These are phyloP conservation scores for Mycosarcoma mackinlayi DNA, from an alignment of 1,284 basidiomycete species.

Conservation along the genomic window DNA sequence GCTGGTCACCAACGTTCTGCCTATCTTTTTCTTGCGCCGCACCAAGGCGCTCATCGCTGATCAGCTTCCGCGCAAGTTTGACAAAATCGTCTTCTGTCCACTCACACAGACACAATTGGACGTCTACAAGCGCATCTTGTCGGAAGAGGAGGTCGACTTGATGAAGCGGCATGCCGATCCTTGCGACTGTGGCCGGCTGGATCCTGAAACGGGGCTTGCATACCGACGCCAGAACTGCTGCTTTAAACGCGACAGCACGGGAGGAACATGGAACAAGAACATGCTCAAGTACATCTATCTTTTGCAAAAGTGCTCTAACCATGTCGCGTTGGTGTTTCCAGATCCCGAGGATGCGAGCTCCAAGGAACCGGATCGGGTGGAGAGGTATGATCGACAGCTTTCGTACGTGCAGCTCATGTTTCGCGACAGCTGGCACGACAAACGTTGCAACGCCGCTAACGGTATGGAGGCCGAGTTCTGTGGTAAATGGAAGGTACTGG, in stretches of 20 bases:
- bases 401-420: conserved; percentile 62
- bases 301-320: conserved; percentile 85
- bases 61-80: conserved; percentile 83
- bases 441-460: conserved; percentile 40
- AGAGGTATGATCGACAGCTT: conserved; percentile 60
- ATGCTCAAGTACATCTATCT: conserved; percentile 79
- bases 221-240: conserved; percentile 64
- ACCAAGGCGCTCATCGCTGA: conserved; percentile 83
- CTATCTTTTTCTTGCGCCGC: conserved; percentile 80
- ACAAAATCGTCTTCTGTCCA: conserved; percentile 89
- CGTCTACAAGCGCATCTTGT: conserved; percentile 79
- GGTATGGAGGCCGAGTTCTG: conserved; percentile 72
- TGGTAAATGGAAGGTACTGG: conserved; percentile 86
- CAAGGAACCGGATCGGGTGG: conserved; percentile 26
- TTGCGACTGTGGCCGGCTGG: conserved; percentile 77
- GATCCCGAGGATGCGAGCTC: conserved; percentile 69
- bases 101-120: conserved; percentile 76
- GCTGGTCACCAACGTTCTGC: conserved; percentile 77
- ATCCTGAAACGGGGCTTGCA: conserved; percentile 40
- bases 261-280: conserved; percentile 69
- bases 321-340: conserved; percentile 82
- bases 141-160: conserved; percentile 75
- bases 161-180: conserved; percentile 76
- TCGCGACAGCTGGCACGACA: conserved; percentile 56
- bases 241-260: conserved; percentile 74